Percentiles rank a stretch among this genome's conserved stretches.
These are phyloP conservation scores for Yamadazyma phyllophila DNA, from an alignment of 805 yeast species.

Conservation along the genomic window DNA sequence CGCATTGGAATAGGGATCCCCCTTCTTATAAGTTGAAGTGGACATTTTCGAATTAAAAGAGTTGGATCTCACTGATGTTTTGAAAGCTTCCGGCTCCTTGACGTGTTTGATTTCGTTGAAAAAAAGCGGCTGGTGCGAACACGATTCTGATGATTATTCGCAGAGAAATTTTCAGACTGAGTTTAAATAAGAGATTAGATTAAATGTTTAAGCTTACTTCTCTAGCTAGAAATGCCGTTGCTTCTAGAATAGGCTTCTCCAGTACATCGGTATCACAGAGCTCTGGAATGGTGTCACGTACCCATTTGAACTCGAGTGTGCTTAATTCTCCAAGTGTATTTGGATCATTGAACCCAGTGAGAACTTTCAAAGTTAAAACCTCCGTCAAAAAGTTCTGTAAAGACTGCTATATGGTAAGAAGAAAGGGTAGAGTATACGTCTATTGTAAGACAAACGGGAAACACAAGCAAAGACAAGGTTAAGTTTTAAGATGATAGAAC, in stretches of 20 bases:
- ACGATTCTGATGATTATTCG: slow-evolving; percentile 8
- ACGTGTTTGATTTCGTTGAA: slow-evolving; percentile 13
- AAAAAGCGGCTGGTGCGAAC: slow-evolving; percentile 12
- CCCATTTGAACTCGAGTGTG: background rate
- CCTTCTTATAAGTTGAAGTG: slow-evolving; percentile 76
- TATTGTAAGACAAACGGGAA: slow-evolving; percentile 90
- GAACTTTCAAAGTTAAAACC: slow-evolving; percentile 89
- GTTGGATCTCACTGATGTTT: background rate
- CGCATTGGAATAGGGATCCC: slow-evolving; percentile 55
- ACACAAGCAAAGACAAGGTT: slow-evolving; percentile 92
- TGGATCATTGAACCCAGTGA: slow-evolving; percentile 18
- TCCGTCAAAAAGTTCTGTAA: slow-evolving; percentile 91
- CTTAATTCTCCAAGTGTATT: slow-evolving; percentile 11
- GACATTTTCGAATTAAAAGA: slow-evolving; percentile 52
- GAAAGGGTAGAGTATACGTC: slow-evolving; percentile 92
- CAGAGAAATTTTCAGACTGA: slow-evolving; percentile 12
- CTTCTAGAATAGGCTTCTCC: background rate
- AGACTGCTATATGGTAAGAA: slow-evolving; percentile 85
- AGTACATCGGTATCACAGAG: too few relatives aligned
- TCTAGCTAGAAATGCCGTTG: slow-evolving; percentile 3
- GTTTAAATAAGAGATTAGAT: background rate
- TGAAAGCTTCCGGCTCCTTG: slow-evolving; percentile 3
- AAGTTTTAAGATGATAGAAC: slow-evolving; percentile 3
- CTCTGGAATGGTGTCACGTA: background rate
- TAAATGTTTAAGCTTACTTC: slow-evolving; percentile 4